Percentiles rank a stretch among this genome's conserved stretches.
phyloP scores from a whole-genome alignment of 257 asterid species.

The Solanum paucissectum region DNA sequence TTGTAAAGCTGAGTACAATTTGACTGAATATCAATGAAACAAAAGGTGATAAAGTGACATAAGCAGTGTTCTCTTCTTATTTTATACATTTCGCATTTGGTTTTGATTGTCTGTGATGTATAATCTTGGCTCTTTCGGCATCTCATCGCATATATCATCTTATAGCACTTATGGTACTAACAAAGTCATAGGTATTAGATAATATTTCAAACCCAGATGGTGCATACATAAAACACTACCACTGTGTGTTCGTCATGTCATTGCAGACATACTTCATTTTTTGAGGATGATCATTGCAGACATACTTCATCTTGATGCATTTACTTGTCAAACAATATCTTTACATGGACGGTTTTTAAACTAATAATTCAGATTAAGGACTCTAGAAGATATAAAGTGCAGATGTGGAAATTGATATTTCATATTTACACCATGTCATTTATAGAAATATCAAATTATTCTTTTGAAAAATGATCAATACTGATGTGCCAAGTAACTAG shows the following conservation, averaged over 20 bases:
- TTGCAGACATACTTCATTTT: background rate
- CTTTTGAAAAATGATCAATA: background rate
- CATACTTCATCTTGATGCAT: background rate
- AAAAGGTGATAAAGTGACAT: background rate
- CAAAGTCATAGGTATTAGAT: background rate
- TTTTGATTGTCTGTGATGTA: background rate
- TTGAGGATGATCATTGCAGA: background rate
- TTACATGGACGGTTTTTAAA: background rate
- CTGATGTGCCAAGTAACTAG: background rate
- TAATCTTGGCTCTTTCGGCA: background rate
- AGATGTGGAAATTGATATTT: background rate
- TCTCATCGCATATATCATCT: background rate
- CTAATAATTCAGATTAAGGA: background rate
- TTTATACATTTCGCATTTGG: background rate
- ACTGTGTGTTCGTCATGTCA: background rate
- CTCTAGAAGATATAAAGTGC: background rate
- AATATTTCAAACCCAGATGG: background rate
- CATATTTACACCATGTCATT: background rate
- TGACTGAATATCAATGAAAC: background rate
- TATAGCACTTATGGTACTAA: background rate
- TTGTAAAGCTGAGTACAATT: background rate
- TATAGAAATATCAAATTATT: background rate
- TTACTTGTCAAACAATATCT: background rate
- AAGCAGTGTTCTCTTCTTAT: no score
- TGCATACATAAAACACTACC: background rate